Percentiles rank a stretch among this genome's conserved stretches.
phyloP scores from a whole-genome alignment of 106 monocot species.

The Allium sativum region DNA sequence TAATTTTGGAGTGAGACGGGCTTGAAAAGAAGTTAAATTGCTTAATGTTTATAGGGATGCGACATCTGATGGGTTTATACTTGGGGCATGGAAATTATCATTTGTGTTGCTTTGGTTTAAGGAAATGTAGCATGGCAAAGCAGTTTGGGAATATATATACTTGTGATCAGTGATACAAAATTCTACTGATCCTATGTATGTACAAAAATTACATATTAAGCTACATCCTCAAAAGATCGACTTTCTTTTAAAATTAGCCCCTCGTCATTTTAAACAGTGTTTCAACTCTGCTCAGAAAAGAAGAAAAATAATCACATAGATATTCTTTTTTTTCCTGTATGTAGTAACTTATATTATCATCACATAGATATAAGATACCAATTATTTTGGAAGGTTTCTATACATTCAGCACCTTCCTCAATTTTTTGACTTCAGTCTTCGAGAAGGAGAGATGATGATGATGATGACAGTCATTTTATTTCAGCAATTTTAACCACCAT shows the following conservation, averaged over 20 bases:
- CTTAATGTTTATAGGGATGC: too few species aligned
- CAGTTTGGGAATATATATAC: too few species aligned
- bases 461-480: conserved; percentile 11
- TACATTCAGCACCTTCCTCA: not conserved
- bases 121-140: too few species aligned
- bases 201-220: conserved; percentile 8
- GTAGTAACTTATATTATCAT: not conserved
- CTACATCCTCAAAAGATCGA: conserved; percentile 9
- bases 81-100: too few species aligned
- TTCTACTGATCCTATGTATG: conserved; percentile 10
- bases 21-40: too few species aligned
- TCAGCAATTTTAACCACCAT: conserved; percentile 63
- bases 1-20: too few species aligned
- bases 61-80: too few species aligned
- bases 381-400: not conserved
- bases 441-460: conserved; percentile 5
- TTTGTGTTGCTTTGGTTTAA: too few species aligned
- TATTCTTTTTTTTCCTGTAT: too few species aligned
- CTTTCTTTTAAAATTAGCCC: conserved; percentile 4
- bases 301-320: not conserved
- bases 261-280: not conserved
- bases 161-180: too few species aligned
- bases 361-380: conserved; percentile 5
- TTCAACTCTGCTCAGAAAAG: conserved; percentile 4
- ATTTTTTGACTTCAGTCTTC: conserved; percentile 4